Evolutionary conservation across 2,329 filamentous ascomycete genomes (phyloP), one percentile per base, ranked within the genome.

Genomic region (Fusarium continuum): DNA sequence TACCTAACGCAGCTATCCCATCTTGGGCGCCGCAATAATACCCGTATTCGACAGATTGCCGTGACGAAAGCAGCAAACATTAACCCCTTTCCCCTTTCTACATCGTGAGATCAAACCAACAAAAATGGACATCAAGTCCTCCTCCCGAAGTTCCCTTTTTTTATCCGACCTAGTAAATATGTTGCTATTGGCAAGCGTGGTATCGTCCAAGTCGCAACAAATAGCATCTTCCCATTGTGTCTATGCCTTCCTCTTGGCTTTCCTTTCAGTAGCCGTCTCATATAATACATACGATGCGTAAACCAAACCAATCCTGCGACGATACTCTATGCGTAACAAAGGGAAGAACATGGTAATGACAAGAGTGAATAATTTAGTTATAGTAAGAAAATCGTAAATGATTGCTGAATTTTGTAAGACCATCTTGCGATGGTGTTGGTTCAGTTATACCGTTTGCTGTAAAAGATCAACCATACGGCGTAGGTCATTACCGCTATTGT

Each of bases 401-500:
- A 53, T 25, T 32, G 48, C 14, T 38, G 34, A 20, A 19, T 28
- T 22, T 32, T 31, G 19, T 32, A 31, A 43, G 25, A 43, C 17
- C 32, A 29, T 17, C 17, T 25, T 13, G 29, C 13, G n/a, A 36
- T 36, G 7, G 32, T 45, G 5, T 16, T 20, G 8, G 14, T 29
- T 31, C 17, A 19, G 28, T 53, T 32, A 67, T 29, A 49, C 36
- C 23, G 20, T 20, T 43, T 52, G 26, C 28, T 39, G 38, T 34
- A 70, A 35, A 8, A 75, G 69, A n/a, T 74, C 71, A 55, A 84
- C 64, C 8, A 84, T 70, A 31, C 65, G 70, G n/a, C 66, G 61
- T 25, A 87, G 72, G 56, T 85, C 78, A 20, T 78, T 75, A 32
- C 76, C 74, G 40, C 78, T 75, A 20, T 68, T 69, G 22, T 77